Conservation (phyloP, 2,329 filamentous ascomycete species). For the Aureobasidium sp. region DNA sequence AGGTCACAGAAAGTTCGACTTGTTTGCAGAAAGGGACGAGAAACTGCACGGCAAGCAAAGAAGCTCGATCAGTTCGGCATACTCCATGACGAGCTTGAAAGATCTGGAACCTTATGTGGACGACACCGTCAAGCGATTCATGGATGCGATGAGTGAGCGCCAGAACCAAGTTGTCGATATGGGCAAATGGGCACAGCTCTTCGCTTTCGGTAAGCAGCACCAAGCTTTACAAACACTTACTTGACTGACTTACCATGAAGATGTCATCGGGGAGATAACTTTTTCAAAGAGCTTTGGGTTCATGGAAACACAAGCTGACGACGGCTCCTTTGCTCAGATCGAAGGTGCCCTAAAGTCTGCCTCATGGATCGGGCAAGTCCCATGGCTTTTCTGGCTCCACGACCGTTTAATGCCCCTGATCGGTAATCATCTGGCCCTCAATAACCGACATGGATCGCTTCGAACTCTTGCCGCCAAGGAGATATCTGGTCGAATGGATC, state of each 20-base stretch:
- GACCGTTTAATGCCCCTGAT: slow-evolving; percentile 31
- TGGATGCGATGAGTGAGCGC: slow-evolving; percentile 27
- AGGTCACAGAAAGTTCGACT: slow-evolving; percentile 33
- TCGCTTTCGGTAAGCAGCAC: slow-evolving; percentile 31
- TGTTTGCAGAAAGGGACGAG: slow-evolving; percentile 35
- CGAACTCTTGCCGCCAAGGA: slow-evolving; percentile 28
- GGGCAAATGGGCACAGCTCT: slow-evolving; percentile 35
- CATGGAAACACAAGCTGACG: slow-evolving; percentile 29
- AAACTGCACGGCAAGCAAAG: slow-evolving; percentile 31
- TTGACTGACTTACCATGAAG: slow-evolving; percentile 18
- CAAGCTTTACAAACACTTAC: neutral
- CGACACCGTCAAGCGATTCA: slow-evolving; percentile 30
- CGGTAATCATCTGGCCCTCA: slow-evolving; percentile 32
- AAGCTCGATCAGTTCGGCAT: slow-evolving; percentile 30
- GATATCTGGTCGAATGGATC: slow-evolving; percentile 26
- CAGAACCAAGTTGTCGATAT: slow-evolving; percentile 28
- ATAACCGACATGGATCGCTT: slow-evolving; percentile 29
- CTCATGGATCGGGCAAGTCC: slow-evolving; percentile 34
- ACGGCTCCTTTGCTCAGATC: slow-evolving; percentile 31
- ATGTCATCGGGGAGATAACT: slow-evolving; percentile 38
- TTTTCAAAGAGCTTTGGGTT: slow-evolving; percentile 34
- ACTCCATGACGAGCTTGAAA: slow-evolving; percentile 33
- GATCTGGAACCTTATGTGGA: slow-evolving; percentile 37
- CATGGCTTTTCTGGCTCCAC: slow-evolving; percentile 28
- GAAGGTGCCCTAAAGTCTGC: slow-evolving; percentile 29